Conservation (phyloP, 768 basidiomycete species). For the Russula dissimulans region DNA sequence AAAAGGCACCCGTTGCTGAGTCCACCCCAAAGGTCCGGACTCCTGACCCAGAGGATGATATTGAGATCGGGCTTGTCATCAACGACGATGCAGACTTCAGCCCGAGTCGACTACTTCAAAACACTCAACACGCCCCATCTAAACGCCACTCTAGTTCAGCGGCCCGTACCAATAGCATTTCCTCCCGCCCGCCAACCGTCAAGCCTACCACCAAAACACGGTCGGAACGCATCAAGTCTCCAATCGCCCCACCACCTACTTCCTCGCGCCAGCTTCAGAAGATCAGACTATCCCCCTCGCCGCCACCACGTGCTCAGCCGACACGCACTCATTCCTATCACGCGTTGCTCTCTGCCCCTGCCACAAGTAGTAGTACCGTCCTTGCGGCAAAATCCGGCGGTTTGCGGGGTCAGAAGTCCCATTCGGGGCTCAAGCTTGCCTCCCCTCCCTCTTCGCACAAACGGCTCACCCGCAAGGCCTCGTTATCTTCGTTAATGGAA, state of each 20-base stretch:
- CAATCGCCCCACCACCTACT: slow-evolving; percentile 58
- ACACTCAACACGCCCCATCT: slow-evolving; percentile 36
- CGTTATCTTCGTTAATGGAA: slow-evolving; percentile 67
- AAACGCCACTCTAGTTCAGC: slow-evolving; percentile 24
- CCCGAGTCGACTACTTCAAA: slow-evolving; percentile 59
- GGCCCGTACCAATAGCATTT: slow-evolving; percentile 51
- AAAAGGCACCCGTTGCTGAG: slow-evolving; percentile 46
- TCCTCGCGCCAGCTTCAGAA: slow-evolving; percentile 61
- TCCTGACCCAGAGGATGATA: slow-evolving; percentile 73
- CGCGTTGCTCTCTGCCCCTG: slow-evolving; percentile 41
- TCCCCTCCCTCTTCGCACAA: slow-evolving; percentile 57
- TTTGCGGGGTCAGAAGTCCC: slow-evolving; percentile 77
- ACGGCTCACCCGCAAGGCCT: slow-evolving; percentile 66
- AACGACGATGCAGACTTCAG: slow-evolving; percentile 78
- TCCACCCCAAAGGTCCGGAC: slow-evolving; percentile 42
- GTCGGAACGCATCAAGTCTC: slow-evolving; percentile 63
- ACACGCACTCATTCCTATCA: slow-evolving; percentile 50
- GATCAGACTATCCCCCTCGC: slow-evolving; percentile 60
- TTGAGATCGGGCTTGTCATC: slow-evolving; percentile 77
- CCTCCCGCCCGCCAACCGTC: slow-evolving; percentile 38
- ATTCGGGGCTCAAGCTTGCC: slow-evolving; percentile 69
- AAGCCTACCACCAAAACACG: slow-evolving; percentile 57
- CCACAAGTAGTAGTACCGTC: slow-evolving; percentile 44
- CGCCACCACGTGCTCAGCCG: slow-evolving; percentile 43
- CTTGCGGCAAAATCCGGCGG: slow-evolving; percentile 62